Percentiles rank a stretch among this genome's conserved stretches.
Evolutionary conservation across 2,329 filamentous ascomycete genomes (phyloP).

Genomic region (Colletotrichum sidae): DNA sequence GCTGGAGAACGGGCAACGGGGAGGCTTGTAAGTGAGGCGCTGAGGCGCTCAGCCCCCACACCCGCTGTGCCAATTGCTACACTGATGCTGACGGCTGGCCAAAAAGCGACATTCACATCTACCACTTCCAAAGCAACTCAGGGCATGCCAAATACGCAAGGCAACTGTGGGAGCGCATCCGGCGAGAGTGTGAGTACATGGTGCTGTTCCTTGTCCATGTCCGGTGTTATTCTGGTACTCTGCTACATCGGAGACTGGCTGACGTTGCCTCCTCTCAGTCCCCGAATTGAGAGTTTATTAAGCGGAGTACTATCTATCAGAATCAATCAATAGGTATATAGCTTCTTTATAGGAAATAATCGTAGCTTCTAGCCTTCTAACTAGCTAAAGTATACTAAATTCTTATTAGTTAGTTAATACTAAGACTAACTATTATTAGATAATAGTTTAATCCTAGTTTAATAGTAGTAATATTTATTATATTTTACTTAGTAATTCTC

Average conservation of each 20-base stretch:
- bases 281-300: constrained; percentile 89
- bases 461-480: no score
- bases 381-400: no score
- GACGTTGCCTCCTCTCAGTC: constrained; percentile 60
- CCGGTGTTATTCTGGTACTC: no score
- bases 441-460: no score
- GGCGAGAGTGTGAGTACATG: constrained; percentile 76
- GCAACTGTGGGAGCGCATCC: constrained; percentile 81
- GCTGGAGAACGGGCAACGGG: constrained; percentile 72
- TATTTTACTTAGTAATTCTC: no score
- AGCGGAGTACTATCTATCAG: no score
- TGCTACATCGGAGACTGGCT: neutral
- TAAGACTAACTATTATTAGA: no score
- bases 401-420: no score
- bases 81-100: neutral
- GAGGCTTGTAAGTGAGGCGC: constrained; percentile 73
- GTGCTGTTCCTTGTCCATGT: no score
- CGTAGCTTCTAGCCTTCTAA: no score
- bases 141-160: constrained; percentile 75
- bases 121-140: constrained; percentile 76
- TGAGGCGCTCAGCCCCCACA: neutral
- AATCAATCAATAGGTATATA: no score
- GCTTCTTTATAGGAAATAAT: no score
- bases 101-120: constrained; percentile 82
- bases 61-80: neutral